Percentiles rank a stretch among this genome's conserved stretches.
These are phyloP conservation scores for Tylopilus sp. DNA, from an alignment of 768 basidiomycete genomes.

Conservation along the genomic window DNA sequence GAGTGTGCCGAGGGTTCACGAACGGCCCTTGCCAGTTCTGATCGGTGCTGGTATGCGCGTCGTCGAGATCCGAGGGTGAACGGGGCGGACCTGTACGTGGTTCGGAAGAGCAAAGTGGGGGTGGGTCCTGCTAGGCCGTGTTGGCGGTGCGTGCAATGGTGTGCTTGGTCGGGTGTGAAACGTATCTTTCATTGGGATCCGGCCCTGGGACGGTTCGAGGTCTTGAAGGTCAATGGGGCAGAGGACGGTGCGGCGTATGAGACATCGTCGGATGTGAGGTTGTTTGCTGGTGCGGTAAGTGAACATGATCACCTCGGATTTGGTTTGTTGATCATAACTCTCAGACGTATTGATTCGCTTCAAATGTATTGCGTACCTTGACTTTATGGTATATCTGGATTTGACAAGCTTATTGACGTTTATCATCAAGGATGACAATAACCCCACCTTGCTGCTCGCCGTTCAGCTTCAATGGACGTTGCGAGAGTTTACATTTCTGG, in stretches of 20 bases:
- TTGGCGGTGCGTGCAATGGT: constrained; percentile 4
- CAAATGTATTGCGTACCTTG: not conserved
- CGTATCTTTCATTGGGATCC: constrained; percentile 3
- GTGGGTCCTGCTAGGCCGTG: not conserved
- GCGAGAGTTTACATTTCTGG: constrained; percentile 7
- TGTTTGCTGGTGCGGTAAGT: constrained; percentile 2
- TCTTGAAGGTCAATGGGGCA: constrained; percentile 1
- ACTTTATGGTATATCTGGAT: not conserved
- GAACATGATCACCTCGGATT: not conserved
- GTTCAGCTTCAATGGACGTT: constrained; percentile 2
- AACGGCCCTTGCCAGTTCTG: not conserved
- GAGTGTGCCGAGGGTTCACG: not conserved
- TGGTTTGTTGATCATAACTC: not conserved
- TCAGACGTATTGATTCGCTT: constrained; percentile 1
- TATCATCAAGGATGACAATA: not conserved
- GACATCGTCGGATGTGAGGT: constrained; percentile 2
- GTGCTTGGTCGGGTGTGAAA: constrained; percentile 4
- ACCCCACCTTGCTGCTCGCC: constrained; percentile 11
- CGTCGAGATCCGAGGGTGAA: not conserved
- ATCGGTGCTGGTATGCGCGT: constrained; percentile 1
- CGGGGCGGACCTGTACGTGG: constrained; percentile 1
- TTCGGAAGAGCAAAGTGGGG: not conserved
- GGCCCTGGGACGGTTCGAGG: not conserved
- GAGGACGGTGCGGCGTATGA: not conserved
- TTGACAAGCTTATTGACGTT: not conserved